These are phyloP conservation scores for Ustilago xerochloae DNA, from an alignment of 1,284 basidiomycete genomes.

Conservation along the genomic window DNA sequence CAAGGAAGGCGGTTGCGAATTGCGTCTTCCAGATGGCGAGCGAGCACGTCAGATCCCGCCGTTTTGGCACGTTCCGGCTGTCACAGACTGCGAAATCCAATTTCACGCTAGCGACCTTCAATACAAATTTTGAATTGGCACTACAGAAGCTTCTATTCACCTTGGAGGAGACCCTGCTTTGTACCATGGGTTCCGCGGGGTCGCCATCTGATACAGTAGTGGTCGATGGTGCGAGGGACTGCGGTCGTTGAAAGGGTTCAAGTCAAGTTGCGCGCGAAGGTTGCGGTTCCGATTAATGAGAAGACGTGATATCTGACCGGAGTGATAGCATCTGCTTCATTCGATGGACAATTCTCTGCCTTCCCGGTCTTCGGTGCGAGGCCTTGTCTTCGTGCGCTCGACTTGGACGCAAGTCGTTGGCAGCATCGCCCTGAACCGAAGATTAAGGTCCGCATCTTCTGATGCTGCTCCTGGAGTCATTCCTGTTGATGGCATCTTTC, in stretches of 20 bases:
- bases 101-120: neutral
- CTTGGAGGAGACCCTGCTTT: too few relatives aligned
- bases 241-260: neutral
- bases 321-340: neutral
- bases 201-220: too few relatives aligned
- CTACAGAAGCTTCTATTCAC: neutral
- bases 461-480: neutral
- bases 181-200: neutral
- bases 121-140: slow-evolving; percentile 12
- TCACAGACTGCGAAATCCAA: slow-evolving; percentile 33
- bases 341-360: too few relatives aligned
- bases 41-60: slow-evolving; percentile 32
- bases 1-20: slow-evolving; percentile 6
- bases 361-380: neutral
- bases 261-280: neutral
- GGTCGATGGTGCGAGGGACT: neutral
- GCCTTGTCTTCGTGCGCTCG: too few relatives aligned
- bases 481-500: neutral
- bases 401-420: neutral
- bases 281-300: neutral
- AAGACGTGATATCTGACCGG: neutral
- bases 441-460: too few relatives aligned
- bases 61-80: slow-evolving; percentile 27
- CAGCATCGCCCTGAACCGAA: too few relatives aligned
- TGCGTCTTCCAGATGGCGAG: slow-evolving; percentile 28